Conservation (phyloP, 1,284 basidiomycete genomes). For the Inonotus obliquus region DNA sequence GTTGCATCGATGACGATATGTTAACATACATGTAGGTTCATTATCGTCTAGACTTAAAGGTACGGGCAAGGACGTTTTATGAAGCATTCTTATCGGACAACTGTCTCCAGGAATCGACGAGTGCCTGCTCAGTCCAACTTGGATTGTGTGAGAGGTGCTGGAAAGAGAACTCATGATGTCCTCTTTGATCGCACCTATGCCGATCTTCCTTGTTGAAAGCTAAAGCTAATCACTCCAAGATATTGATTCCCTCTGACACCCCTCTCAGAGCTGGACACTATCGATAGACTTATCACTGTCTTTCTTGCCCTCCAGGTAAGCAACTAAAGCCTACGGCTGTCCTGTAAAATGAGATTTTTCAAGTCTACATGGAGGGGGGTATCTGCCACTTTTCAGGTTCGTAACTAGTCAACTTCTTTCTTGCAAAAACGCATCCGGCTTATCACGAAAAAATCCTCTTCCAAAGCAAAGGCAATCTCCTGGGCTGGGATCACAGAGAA, state of each 20-base stretch:
- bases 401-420: too few species aligned
- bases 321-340: too few species aligned
- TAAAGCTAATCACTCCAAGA: neutral
- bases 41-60: too few species aligned
- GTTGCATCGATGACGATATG: neutral
- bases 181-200: neutral
- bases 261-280: neutral
- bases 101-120: neutral
- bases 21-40: neutral
- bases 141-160: too few species aligned
- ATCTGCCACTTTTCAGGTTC: too few species aligned
- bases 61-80: neutral
- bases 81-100: neutral
- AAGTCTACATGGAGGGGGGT: too few species aligned
- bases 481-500: neutral
- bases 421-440: too few species aligned
- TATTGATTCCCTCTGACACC: slow-evolving; percentile 2
- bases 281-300: too few species aligned
- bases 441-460: too few species aligned
- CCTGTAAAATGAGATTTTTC: too few species aligned
- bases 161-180: neutral
- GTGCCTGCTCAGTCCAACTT: neutral
- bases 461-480: too few species aligned
- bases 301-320: too few species aligned
- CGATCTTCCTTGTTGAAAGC: neutral